A percentile compares a stretch with the other conserved stretches of the same genome.
Conservation (phyloP, 2,329 filamentous ascomycete genomes). For the Shiraia sp. region DNA sequence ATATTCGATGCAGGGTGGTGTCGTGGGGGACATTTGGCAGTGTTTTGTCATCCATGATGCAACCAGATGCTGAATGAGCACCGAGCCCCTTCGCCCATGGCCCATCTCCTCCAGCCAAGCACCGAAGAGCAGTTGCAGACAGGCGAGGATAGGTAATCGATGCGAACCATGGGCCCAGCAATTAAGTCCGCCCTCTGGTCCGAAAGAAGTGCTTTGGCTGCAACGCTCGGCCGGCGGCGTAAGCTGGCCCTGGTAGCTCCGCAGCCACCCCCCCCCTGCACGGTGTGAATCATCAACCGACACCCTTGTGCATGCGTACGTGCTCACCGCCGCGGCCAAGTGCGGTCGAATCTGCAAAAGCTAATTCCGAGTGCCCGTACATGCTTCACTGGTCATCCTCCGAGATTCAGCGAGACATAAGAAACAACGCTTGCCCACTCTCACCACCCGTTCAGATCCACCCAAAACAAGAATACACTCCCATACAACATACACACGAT, state of each 20-base stretch:
- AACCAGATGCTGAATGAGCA: slow-evolving; percentile 20
- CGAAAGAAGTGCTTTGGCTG: too few species aligned
- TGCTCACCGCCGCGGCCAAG: slow-evolving; percentile 2
- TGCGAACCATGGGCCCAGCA: slow-evolving; percentile 11
- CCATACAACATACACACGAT: slow-evolving; percentile 2
- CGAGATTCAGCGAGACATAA: slow-evolving; percentile 36
- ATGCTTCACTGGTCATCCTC: slow-evolving; percentile 32
- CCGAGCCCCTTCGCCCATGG: too few species aligned
- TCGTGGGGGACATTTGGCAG: too few species aligned
- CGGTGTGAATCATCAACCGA: slow-evolving; percentile 24
- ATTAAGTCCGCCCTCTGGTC: neutral
- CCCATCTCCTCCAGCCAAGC: too few species aligned
- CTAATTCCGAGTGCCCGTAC: too few species aligned
- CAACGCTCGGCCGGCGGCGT: slow-evolving; percentile 3
- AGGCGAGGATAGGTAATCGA: slow-evolving; percentile 17
- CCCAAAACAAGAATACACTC: slow-evolving; percentile 5
- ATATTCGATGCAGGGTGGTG: too few species aligned
- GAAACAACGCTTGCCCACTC: slow-evolving; percentile 31
- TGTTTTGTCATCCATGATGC: slow-evolving; percentile 10
- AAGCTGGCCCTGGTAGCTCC: slow-evolving; percentile 9
- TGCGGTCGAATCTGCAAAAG: too few species aligned
- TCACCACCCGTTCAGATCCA: slow-evolving; percentile 15
- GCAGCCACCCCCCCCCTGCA: slow-evolving; percentile 15
- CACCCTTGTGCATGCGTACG: neutral
- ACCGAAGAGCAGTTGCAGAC: slow-evolving; percentile 7